A percentile compares a stretch with the other conserved stretches of the same genome.
These are phyloP conservation scores for Sideroxylon spinosum DNA, from an alignment of 179 eudicot species.

Conservation along the genomic window DNA sequence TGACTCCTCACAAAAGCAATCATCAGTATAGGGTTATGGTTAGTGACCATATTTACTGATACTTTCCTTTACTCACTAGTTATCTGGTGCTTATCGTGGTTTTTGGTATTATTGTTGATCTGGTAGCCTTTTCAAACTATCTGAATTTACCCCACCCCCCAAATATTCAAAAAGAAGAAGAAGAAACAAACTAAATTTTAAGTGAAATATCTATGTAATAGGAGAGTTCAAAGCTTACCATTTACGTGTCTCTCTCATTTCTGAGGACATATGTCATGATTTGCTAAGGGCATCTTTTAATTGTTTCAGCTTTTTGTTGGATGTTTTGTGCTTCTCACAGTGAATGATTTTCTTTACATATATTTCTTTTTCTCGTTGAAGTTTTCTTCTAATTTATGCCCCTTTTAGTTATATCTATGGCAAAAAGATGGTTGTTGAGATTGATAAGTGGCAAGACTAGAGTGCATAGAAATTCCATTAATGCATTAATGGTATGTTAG, in stretches of 20 bases:
- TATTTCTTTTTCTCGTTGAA: neutral
- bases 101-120: neutral
- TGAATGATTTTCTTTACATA: neutral
- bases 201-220: neutral
- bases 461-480: too few species aligned
- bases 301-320: neutral
- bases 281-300: conserved; percentile 11
- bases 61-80: neutral
- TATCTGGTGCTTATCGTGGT: neutral
- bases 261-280: neutral
- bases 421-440: conserved; percentile 5
- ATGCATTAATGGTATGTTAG: neutral
- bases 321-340: neutral
- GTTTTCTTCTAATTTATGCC: neutral
- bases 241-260: neutral
- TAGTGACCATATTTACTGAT: conserved; percentile 20
- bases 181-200: neutral
- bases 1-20: conserved; percentile 45
- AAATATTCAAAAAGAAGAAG: neutral
- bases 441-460: neutral
- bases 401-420: neutral
- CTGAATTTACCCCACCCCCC: neutral
- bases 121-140: neutral
- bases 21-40: conserved; percentile 65
- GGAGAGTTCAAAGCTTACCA: neutral